These are phyloP conservation scores for Mortierella sp. DNA, from an alignment of 371 early-diverging fungal species.

Conservation along the genomic window DNA sequence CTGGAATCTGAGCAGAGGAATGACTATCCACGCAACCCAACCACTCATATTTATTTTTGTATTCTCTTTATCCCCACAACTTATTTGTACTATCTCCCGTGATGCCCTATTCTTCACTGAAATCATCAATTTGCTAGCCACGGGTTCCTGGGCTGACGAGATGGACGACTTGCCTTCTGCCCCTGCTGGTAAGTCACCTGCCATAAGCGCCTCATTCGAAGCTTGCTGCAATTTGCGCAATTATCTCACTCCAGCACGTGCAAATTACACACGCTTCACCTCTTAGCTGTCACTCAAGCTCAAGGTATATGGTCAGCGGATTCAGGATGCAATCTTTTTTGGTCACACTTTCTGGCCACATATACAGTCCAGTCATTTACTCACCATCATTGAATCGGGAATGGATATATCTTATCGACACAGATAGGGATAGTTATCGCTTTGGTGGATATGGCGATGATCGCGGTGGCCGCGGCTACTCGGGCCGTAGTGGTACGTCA, in stretches of 20 bases:
- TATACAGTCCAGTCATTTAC: slow-evolving; percentile 10
- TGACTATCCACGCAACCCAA: slow-evolving; percentile 13
- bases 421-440: slow-evolving; percentile 37
- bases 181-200: slow-evolving; percentile 70
- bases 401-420: slow-evolving; percentile 1
- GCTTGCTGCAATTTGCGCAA: not conserved
- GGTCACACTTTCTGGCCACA: slow-evolving; percentile 10
- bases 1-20: slow-evolving; percentile 3
- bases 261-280: not conserved
- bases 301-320: slow-evolving; percentile 3
- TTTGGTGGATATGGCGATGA: slow-evolving; percentile 51
- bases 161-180: slow-evolving; percentile 89
- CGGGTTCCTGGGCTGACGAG: slow-evolving; percentile 94
- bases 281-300: slow-evolving; percentile 9
- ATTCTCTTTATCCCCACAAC: not conserved
- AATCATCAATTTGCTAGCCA: slow-evolving; percentile 53
- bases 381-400: slow-evolving; percentile 16
- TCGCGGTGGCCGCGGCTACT: slow-evolving; percentile 61
- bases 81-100: not conserved
- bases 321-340: not conserved
- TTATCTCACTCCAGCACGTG: not conserved
- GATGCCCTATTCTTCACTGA: not conserved
- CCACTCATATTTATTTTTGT: slow-evolving; percentile 15
- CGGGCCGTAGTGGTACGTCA: slow-evolving; percentile 50
- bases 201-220: not conserved